Evolutionary conservation across 2,329 filamentous ascomycete genomes (phyloP), one percentile per base, ranked within the genome.

Genomic region (Aspergillus ochraceoroseus): DNA sequence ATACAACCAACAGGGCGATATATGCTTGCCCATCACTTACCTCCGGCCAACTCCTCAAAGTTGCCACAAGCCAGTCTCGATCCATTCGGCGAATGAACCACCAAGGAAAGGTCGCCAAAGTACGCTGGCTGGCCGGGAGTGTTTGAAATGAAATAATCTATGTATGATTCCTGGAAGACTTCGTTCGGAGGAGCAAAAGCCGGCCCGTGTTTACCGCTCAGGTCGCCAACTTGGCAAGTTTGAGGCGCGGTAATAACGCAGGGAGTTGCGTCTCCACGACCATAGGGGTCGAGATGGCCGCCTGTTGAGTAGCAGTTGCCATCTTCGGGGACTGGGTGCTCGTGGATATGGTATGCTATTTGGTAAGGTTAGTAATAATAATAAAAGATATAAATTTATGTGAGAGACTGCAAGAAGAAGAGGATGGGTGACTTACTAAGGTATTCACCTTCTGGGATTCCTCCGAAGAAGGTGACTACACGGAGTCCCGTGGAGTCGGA

Each of bases 221-320:
- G 70, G 60, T 90, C 85, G 49, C 86, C 85, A 7, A 85, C 77
- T 65, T 90, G 79, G 68, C 85, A 92, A 7, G 77, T 80, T 46
- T 75, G 64, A 5, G 81, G 81, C 5, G 67, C 57, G 7, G 59
- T 52, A 7, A 65, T 25, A 55, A 87, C 71, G 65, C 85, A 90
- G 4, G 73, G 54, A 3, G 79, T 70, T 1, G 63, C 64, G 56
- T 87, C 78, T 48, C 78, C 79, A 35, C 82, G 80, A 34, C 71
- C 59, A 61, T 74, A 85, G 12, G 85, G 85, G 56, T 89, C 83
- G 8, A 87, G 74, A 56, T 90, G 85, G 2, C 70, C 77, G 3
- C 77, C 69, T 1, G 85, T 82, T 3, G 63, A 63, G 35, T 76
- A 83, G 71, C 85, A 90, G 73, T 87, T 86, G 49, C 84, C 85